Percentiles rank a stretch among this genome's conserved stretches.
Conservation (phyloP, 805 yeast species). For the Ogataea neopini region DNA sequence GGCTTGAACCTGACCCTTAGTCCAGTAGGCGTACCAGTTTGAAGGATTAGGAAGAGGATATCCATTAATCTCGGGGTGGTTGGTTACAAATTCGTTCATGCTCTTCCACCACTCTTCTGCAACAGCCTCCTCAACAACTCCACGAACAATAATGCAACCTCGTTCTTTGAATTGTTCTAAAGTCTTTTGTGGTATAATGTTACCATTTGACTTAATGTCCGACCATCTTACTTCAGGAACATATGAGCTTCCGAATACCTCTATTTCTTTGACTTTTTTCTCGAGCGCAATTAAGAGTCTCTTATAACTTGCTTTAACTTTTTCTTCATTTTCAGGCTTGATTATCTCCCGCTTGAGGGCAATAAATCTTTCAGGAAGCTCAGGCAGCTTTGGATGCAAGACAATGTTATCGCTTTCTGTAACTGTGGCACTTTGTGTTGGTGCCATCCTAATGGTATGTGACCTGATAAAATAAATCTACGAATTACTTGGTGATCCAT, state of each 20-base stretch:
- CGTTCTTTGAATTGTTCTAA: constrained; percentile 14
- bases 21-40: constrained; percentile 41
- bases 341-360: constrained; percentile 21
- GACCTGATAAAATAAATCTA: not conserved
- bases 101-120: constrained; percentile 28
- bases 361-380: constrained; percentile 2
- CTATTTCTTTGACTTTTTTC: constrained; percentile 23
- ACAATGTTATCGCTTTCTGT: not conserved
- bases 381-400: constrained; percentile 1
- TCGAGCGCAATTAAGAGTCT: constrained; percentile 31
- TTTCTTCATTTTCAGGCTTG: constrained; percentile 31
- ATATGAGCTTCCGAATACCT: constrained; percentile 23
- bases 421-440: not conserved
- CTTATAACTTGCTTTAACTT: constrained; percentile 34
- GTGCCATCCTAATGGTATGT: not conserved
- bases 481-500: no score
- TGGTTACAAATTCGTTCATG: constrained; percentile 24
- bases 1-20: constrained; percentile 40
- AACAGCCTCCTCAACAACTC: constrained; percentile 32
- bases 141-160: constrained; percentile 36
- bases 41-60: constrained; percentile 27
- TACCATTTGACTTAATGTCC: constrained; percentile 20
- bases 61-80: constrained; percentile 35
- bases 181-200: constrained; percentile 8
- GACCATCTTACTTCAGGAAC: constrained; percentile 30